Evolutionary conservation across 139 green algal species (phyloP).

Genomic region (Asterochloris erici): DNA sequence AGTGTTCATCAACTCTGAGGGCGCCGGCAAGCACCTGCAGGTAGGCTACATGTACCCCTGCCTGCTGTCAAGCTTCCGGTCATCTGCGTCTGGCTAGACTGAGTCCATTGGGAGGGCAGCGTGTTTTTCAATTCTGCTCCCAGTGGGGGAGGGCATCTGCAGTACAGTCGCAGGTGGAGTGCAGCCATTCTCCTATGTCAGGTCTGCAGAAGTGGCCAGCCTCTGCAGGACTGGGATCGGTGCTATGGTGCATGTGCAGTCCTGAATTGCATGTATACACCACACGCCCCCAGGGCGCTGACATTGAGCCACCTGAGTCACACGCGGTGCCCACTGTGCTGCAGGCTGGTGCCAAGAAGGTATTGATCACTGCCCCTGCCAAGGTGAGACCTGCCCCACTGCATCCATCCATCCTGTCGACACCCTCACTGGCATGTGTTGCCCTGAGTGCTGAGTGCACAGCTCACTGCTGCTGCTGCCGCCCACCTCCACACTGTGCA

Average conservation of each 20-base stretch:
- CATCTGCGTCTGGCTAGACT: too few relatives aligned
- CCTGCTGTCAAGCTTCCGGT: too few relatives aligned
- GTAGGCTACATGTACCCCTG: conserved; percentile 17
- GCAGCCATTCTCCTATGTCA: background rate
- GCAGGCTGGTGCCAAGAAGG: conserved; percentile 96
- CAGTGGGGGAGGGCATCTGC: background rate
- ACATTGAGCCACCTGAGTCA: background rate
- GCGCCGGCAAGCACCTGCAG: conserved; percentile 88
- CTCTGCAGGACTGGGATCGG: background rate
- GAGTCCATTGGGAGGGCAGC: too few relatives aligned
- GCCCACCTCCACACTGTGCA: too few relatives aligned
- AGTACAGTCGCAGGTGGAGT: background rate
- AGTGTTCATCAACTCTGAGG: conserved; percentile 88
- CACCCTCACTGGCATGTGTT: too few relatives aligned
- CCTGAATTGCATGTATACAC: background rate
- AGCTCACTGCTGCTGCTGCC: too few relatives aligned
- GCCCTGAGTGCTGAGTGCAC: too few relatives aligned
- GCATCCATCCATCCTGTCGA: too few relatives aligned
- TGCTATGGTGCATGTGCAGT: background rate
- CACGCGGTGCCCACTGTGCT: background rate
- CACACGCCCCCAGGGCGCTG: background rate
- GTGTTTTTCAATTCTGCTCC: background rate
- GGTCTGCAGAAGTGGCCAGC: background rate
- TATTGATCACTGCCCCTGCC: conserved; percentile 96
- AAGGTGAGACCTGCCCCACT: conserved; percentile 55